Base-by-base conservation (phyloP, 257 asterid genomes). In the Hygrophila difformis region DNA sequence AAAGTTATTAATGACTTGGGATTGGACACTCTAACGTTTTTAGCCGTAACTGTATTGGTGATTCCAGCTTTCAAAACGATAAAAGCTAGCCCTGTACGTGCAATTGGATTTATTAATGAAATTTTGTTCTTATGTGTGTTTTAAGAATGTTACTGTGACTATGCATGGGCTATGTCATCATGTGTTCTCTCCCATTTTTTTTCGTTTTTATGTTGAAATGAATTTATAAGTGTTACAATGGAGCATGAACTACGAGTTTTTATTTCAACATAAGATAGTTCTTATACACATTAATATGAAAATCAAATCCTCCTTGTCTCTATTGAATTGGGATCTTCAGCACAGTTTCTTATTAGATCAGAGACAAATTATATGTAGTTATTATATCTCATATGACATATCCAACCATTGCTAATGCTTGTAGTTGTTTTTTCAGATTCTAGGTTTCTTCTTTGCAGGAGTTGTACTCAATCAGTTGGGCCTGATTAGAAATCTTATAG, bases 371-470 rank as follows among this genome's bases (percentile, higher is more conserved):
- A 2, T 41, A 18, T 33, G 34, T 28, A 16, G 10, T 13, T 23
- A 23, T 14, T n/a, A 11, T 26, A 56, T 11, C 20, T 46, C 18
- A 3, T 53, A 12, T 39, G 17, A 18, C 16, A 44, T 26, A 39
- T 47, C 23, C 38, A 21, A 26, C 28, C 20, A 54, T 19, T 68
- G 69, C 77, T 62, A 61, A 67, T 48, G 28, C 14, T 3, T 67
- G 37, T 0, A 33, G 37, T 33, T 56, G 58, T 56, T 63, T 59
- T 62, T 74, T 67, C 93, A 91, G 98, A 91, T 91, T 64, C 92
- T 91, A 49, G 98, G 98, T 62, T 91, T 91, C 81, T 91, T 91
- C 84, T 91, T 75, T 52, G 96, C 96, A 23, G 98, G 98, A 53
- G 78, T 91, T 54, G 96, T 91, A 66, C 96, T 91, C 61, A 91